Evolutionary conservation across 768 basidiomycete species (phyloP).

Genomic region (Mycena albidolilacea): DNA sequence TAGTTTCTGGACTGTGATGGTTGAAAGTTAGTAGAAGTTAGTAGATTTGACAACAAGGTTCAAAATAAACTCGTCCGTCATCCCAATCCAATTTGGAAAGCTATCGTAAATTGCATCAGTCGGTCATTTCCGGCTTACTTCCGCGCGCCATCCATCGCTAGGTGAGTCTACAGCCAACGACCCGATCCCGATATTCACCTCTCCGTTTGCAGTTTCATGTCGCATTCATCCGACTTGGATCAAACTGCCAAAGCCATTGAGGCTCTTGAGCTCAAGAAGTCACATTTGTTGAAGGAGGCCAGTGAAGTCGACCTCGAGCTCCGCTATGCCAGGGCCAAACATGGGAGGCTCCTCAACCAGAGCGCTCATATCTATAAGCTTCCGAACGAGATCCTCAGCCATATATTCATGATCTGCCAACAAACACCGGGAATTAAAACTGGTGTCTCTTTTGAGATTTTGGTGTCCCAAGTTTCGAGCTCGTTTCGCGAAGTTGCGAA

Average conservation of each 20-base stretch:
- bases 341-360: conserved; percentile 54
- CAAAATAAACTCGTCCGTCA: too few species aligned
- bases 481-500: conserved; percentile 59
- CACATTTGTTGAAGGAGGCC: conserved; percentile 52
- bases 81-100: too few species aligned
- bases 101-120: too few species aligned
- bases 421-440: conserved; percentile 34
- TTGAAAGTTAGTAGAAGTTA: neutral
- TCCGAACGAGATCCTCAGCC: conserved; percentile 58
- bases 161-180: neutral
- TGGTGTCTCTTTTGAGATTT: conserved; percentile 51
- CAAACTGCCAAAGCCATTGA: conserved; percentile 41
- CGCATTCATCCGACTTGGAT: conserved; percentile 13
- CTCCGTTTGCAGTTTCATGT: conserved; percentile 10
- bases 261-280: conserved; percentile 47
- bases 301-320: conserved; percentile 52
- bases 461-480: conserved; percentile 61
- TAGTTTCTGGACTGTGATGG: neutral
- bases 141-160: neutral
- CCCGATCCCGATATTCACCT: too few species aligned
- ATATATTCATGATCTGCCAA: conserved; percentile 56
- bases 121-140: too few species aligned
- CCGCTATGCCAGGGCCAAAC: conserved; percentile 47
- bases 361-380: conserved; percentile 51
- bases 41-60: too few species aligned